Percentiles rank a stretch among this genome's conserved stretches.
Conservation (phyloP, 106 monocot genomes). For the Iris macrosiphon region DNA sequence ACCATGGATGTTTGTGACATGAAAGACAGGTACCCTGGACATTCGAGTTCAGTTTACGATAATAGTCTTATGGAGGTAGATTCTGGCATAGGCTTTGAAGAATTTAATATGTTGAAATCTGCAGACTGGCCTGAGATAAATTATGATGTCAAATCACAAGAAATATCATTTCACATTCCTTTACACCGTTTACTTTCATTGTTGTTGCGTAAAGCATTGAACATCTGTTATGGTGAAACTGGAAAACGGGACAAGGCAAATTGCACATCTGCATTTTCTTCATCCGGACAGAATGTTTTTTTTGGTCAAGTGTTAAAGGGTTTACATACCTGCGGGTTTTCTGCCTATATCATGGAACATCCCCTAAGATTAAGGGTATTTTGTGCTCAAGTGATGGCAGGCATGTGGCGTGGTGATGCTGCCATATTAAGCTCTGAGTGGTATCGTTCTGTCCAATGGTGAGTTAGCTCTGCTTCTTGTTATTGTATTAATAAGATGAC, state of each 20-base stretch:
- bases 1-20: neutral
- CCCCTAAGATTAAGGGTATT: conserved; percentile 74
- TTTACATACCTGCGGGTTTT: conserved; percentile 56
- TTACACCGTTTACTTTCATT: conserved; percentile 77
- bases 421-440: conserved; percentile 42
- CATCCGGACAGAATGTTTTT: conserved; percentile 24
- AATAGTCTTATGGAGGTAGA: conserved; percentile 22
- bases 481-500: neutral
- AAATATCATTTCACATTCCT: conserved; percentile 85
- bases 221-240: conserved; percentile 32
- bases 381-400: conserved; percentile 83
- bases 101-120: conserved; percentile 25
- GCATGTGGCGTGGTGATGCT: conserved; percentile 91
- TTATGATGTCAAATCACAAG: conserved; percentile 75
- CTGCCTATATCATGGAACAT: conserved; percentile 82
- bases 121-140: conserved; percentile 50
- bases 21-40: neutral
- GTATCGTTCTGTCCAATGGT: conserved; percentile 62
- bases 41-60: conserved; percentile 15
- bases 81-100: conserved; percentile 15
- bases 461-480: neutral
- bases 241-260: neutral
- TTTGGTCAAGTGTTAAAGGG: conserved; percentile 45
- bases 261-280: neutral
- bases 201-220: conserved; percentile 49